These are phyloP conservation scores for Angomonas desouzai DNA, from an alignment of 208 protist species.

Conservation along the genomic window DNA sequence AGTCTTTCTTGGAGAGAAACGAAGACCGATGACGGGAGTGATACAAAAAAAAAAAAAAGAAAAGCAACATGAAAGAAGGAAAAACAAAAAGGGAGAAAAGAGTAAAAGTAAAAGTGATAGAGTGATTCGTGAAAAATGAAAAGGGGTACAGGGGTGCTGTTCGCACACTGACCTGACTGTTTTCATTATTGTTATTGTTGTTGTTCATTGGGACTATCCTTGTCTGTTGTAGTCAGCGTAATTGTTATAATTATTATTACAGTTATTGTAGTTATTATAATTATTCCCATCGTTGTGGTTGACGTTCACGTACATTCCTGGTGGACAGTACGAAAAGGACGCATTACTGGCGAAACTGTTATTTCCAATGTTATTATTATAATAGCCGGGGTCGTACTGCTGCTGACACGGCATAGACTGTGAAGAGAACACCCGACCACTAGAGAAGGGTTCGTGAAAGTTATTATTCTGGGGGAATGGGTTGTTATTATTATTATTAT, in stretches of 20 bases:
- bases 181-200: too few relatives aligned
- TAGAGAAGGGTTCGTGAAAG: not conserved
- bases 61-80: not conserved
- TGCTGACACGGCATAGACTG: not conserved
- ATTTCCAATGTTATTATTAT: not conserved
- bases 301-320: not conserved
- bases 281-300: too few relatives aligned
- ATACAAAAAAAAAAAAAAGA: slow-evolving; percentile 9
- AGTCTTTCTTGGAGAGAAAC: too few relatives aligned
- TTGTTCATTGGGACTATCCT: too few relatives aligned
- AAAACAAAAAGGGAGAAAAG: not conserved
- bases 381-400: not conserved
- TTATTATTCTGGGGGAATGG: too few relatives aligned
- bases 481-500: slow-evolving; percentile 12
- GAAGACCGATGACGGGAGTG: too few relatives aligned
- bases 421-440: not conserved
- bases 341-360: not conserved
- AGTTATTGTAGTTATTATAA: slow-evolving; percentile 1
- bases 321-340: not conserved
- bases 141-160: not conserved
- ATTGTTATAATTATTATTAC: not conserved
- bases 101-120: not conserved
- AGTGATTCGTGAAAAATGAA: not conserved
- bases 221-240: too few relatives aligned
- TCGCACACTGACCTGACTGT: too few relatives aligned